Evolutionary conservation across 2,329 filamentous ascomycete species (phyloP).

Genomic region (Colletotrichum sp.): DNA sequence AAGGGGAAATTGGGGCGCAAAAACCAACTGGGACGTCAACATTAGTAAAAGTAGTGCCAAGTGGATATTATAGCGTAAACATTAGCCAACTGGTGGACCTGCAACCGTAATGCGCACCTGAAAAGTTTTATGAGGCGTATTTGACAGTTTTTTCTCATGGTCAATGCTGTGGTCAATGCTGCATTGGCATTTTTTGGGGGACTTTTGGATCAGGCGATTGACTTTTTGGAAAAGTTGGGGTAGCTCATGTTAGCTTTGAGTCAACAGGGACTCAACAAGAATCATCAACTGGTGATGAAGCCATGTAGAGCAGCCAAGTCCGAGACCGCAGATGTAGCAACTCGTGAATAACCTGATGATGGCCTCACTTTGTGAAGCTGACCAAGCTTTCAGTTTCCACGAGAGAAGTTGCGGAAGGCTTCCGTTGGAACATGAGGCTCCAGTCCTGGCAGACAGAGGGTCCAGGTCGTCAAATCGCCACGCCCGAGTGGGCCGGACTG

Average conservation of each 20-base stretch:
- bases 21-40: constrained; percentile 2
- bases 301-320: not conserved
- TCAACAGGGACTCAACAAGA: not conserved
- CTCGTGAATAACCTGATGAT: not conserved
- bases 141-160: not conserved
- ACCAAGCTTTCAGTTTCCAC: not conserved
- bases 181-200: not conserved
- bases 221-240: not conserved
- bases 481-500: constrained; percentile 14
- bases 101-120: not conserved
- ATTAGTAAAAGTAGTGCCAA: not conserved
- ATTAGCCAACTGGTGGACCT: constrained; percentile 17
- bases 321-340: not conserved
- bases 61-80: constrained; percentile 17
- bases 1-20: not conserved
- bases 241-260: not conserved
- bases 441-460: not conserved
- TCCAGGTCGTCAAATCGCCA: constrained; percentile 12
- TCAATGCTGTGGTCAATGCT: not conserved
- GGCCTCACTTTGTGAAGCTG: not conserved
- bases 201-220: not conserved
- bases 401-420: not conserved
- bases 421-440: constrained; percentile 13
- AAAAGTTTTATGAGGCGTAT: constrained; percentile 15
- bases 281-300: not conserved